A percentile compares a stretch with the other conserved stretches of the same genome.
phyloP scores from a whole-genome alignment of 1,284 basidiomycete species.

The Rhodofomes roseus region DNA sequence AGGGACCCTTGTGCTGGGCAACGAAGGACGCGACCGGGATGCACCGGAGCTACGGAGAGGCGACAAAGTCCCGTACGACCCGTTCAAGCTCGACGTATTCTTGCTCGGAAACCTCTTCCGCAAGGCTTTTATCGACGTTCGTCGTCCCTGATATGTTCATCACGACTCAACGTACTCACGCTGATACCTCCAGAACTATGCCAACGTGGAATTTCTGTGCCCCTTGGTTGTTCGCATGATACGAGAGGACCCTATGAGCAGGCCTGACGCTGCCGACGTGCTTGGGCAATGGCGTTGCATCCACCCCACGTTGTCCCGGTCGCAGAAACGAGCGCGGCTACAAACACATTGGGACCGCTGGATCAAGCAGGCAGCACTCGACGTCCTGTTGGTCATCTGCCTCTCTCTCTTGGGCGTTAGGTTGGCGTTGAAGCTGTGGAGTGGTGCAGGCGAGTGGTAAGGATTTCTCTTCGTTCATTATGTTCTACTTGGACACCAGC shows the following conservation, averaged over 20 bases:
- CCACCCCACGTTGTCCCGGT: neutral
- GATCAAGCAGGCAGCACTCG: neutral
- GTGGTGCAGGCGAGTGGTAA: too few species aligned
- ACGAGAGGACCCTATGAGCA: neutral
- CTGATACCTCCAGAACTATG: neutral
- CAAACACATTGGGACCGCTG: neutral
- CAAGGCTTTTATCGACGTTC: constrained; percentile 3
- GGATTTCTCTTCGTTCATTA: too few species aligned
- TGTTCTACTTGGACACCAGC: too few species aligned
- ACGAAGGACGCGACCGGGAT: constrained; percentile 17
- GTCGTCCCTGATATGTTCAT: neutral
- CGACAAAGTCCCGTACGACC: constrained; percentile 23
- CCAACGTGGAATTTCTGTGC: neutral
- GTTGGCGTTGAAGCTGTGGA: neutral
- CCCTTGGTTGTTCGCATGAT: neutral
- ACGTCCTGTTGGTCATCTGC: neutral
- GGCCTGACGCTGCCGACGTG: neutral
- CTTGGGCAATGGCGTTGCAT: neutral
- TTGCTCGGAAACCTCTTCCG: constrained; percentile 21
- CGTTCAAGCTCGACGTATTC: constrained; percentile 29
- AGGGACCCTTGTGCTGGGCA: constrained; percentile 12
- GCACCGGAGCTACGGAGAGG: constrained; percentile 23
- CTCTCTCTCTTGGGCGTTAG: neutral
- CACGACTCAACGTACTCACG: neutral
- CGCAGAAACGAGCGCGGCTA: neutral